phyloP scores from a whole-genome alignment of 2,329 filamentous ascomycete species.

The Colletotrichum destructivum region DNA sequence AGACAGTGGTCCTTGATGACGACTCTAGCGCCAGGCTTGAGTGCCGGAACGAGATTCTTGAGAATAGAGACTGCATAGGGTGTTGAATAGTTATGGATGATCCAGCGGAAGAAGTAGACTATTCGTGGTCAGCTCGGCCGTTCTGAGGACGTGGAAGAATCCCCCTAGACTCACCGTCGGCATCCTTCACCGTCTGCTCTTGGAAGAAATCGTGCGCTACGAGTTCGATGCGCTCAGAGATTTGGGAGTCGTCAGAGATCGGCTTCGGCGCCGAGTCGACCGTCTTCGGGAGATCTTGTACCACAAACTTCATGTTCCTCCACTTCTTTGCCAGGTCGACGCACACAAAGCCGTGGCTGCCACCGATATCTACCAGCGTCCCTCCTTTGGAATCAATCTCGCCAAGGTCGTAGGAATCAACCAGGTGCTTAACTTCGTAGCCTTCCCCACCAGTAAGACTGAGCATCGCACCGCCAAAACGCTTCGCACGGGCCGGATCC shows the following conservation, averaged over 20 bases:
- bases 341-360: constrained; percentile 71
- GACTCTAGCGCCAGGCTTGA: constrained; percentile 54
- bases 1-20: constrained; percentile 53
- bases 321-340: constrained; percentile 68
- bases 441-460: constrained; percentile 70
- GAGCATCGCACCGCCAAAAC: constrained; percentile 70
- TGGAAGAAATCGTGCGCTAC: constrained; percentile 44
- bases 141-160: too few species aligned
- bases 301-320: constrained; percentile 52
- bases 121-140: not conserved
- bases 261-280: constrained; percentile 39
- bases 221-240: constrained; percentile 39
- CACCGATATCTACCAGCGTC: constrained; percentile 72
- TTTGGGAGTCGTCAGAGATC: constrained; percentile 36
- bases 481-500: constrained; percentile 61
- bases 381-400: constrained; percentile 60
- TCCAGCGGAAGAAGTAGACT: constrained; percentile 61
- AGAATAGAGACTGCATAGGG: constrained; percentile 51
- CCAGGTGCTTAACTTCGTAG: constrained; percentile 67
- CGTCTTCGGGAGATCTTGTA: constrained; percentile 51
- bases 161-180: constrained; percentile 46
- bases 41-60: constrained; percentile 53
- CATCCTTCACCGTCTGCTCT: constrained; percentile 45
- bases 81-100: constrained; percentile 64
- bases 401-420: constrained; percentile 68